These are phyloP conservation scores for Trichophyton schoenleinii DNA, from an alignment of 2,329 filamentous ascomycete species.

Conservation along the genomic window DNA sequence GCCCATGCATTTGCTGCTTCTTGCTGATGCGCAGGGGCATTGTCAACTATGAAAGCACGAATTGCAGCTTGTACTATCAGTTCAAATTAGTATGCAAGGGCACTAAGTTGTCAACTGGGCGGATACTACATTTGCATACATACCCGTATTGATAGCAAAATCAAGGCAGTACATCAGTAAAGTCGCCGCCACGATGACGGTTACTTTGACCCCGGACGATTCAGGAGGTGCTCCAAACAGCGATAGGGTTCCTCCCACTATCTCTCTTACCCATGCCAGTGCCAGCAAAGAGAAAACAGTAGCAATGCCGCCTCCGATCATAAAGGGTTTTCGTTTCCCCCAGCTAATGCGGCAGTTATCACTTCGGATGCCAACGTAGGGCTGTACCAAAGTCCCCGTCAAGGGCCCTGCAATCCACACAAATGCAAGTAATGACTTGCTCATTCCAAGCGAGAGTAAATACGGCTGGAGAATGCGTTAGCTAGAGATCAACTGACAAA, in stretches of 20 bases:
- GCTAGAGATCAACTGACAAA: not conserved
- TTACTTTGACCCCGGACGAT: conserved; percentile 50
- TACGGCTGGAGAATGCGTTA: conserved; percentile 43
- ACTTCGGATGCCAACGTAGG: conserved; percentile 69
- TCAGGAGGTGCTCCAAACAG: conserved; percentile 59
- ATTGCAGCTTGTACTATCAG: conserved; percentile 70
- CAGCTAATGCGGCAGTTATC: conserved; percentile 62
- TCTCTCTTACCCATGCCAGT: conserved; percentile 62
- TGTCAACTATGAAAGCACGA: conserved; percentile 85
- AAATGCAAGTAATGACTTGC: conserved; percentile 68
- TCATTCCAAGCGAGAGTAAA: conserved; percentile 65
- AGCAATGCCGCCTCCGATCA: conserved; percentile 55
- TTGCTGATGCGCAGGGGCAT: conserved; percentile 83
- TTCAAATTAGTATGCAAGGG: conserved; percentile 6
- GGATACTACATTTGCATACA: conserved; percentile 16
- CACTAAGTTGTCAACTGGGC: not conserved
- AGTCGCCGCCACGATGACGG: conserved; percentile 67
- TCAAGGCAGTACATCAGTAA: conserved; percentile 81
- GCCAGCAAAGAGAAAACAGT: conserved; percentile 56
- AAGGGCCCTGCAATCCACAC: conserved; percentile 77
- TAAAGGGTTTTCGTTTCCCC: conserved; percentile 73
- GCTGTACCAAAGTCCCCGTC: conserved; percentile 66
- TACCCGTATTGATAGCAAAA: conserved; percentile 86
- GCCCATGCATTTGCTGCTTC: conserved; percentile 92
- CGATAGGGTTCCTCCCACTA: conserved; percentile 53